Percentiles rank a stretch among this genome's conserved stretches.
These are phyloP conservation scores for Tolypocladium cylindrosporum DNA, from an alignment of 2,329 filamentous ascomycete genomes.

Conservation along the genomic window DNA sequence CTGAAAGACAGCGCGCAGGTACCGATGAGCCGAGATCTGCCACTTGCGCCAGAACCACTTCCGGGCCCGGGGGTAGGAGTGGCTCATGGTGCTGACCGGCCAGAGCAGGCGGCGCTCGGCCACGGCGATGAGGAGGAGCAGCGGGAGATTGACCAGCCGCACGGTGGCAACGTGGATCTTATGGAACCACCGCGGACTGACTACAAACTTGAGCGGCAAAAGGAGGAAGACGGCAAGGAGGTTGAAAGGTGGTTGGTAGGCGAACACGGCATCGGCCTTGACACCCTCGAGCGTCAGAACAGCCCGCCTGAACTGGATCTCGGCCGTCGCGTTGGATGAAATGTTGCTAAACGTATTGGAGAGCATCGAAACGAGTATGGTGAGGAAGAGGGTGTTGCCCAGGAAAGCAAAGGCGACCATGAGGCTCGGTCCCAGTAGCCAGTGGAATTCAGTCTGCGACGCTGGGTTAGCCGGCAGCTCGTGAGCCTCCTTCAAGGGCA, in stretches of 20 bases:
- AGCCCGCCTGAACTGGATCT: constrained; percentile 72
- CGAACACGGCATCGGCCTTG: constrained; percentile 74
- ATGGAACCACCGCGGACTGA: constrained; percentile 79
- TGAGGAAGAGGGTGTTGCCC: constrained; percentile 82
- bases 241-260: constrained; percentile 77
- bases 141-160: constrained; percentile 63
- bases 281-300: constrained; percentile 79
- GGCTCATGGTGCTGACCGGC: constrained; percentile 21
- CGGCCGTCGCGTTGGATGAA: constrained; percentile 65
- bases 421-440: constrained; percentile 65
- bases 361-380: constrained; percentile 78
- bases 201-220: constrained; percentile 66
- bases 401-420: constrained; percentile 82
- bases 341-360: constrained; percentile 77
- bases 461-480: not conserved
- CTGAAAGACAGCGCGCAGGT: constrained; percentile 65
- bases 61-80: constrained; percentile 12
- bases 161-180: constrained; percentile 77
- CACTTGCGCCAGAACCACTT: constrained; percentile 56
- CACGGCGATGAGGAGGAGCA: constrained; percentile 60
- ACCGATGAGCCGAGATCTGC: constrained; percentile 60
- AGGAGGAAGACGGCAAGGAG: constrained; percentile 65
- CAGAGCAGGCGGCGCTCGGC: constrained; percentile 63
- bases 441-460: constrained; percentile 57
- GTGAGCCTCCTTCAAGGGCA: not conserved